Conservation (phyloP, 1,284 basidiomycete genomes). For the Sporisorium graminicola region DNA sequence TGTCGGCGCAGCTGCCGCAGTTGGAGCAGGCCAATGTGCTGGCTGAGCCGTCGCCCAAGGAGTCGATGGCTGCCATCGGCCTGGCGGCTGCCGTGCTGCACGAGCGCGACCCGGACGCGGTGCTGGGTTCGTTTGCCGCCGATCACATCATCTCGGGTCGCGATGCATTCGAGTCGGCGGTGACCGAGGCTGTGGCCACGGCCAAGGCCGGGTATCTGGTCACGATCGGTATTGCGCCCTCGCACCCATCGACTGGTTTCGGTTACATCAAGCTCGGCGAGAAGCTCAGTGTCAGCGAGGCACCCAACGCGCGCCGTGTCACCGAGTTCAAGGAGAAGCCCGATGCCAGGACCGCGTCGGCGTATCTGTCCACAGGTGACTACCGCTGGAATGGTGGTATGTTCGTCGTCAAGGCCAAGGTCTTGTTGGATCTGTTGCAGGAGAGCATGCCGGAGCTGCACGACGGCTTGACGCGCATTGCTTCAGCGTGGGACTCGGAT, state of each 20-base stretch:
- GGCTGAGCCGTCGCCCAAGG: constrained; percentile 67
- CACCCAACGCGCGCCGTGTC: constrained; percentile 67
- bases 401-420: constrained; percentile 68
- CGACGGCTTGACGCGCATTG: constrained; percentile 63
- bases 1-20: constrained; percentile 61
- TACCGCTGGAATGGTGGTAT: constrained; percentile 70
- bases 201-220: constrained; percentile 67
- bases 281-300: constrained; percentile 49
- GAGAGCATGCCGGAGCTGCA: constrained; percentile 62
- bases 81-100: constrained; percentile 67
- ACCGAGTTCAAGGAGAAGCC: constrained; percentile 70
- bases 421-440: constrained; percentile 60
- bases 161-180: constrained; percentile 67
- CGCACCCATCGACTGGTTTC: constrained; percentile 68
- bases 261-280: constrained; percentile 70
- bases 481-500: constrained; percentile 62
- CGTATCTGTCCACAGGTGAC: constrained; percentile 67
- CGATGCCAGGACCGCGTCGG: constrained; percentile 67
- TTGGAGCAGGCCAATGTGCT: constrained; percentile 58
- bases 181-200: constrained; percentile 66
- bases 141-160: constrained; percentile 69
- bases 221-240: constrained; percentile 69
- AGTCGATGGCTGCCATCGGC: constrained; percentile 68
- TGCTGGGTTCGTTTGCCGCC: constrained; percentile 68
- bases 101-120: constrained; percentile 65